Base-by-base conservation (phyloP, 768 basidiomycete genomes). In the Royoungia palumana region DNA sequence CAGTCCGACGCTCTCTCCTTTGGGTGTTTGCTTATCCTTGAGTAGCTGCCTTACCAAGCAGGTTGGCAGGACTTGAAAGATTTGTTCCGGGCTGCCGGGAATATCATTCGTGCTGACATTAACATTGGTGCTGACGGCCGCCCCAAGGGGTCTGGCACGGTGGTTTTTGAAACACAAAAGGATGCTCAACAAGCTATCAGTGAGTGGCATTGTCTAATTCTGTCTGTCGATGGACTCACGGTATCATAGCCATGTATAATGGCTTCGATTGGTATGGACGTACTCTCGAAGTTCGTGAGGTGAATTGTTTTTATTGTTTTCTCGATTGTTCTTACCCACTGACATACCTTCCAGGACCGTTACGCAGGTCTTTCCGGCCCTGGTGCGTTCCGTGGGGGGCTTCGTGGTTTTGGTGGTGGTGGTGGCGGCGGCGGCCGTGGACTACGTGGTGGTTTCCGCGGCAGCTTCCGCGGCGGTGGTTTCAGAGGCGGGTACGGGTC, bases 51-150 rank as follows among this genome's bases (percentile, higher is more conserved):
- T 2, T 92, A 90, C 64, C 92, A 94, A 72, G 94, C 93, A n/a
- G 92, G 92, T 25, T 99, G 95, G 95, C 95, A 99, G 66, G 95
- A 98, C 66, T 73, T 98, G 47, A 98, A 98, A 64, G 95, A 98
- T 68, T 74, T 98, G 24, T 97, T 98, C 85, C 85, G 95, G 47
- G 82, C 90, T 24, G 90, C 95, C 38, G 95, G 95, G 7, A 89
- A 91, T 63, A 94, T 99, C 58, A 83, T 97, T 55, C 84, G 95
- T 39, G 93, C 95, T 47, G 95, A 98, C 66, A 92, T 97, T 54
- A 94, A 94, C 58, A 87, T 95, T 49, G 91, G 89, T 50, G 83
- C 85, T 19, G 93, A 96, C 67, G 94, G 94, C 22, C 80, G 85
- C 12, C 94, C 95, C 14, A 95, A 96, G 66, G 95, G 95, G 19